These are phyloP conservation scores for Cetraspora pellucida DNA, from an alignment of 192 early-diverging fungal genomes.

Conservation along the genomic window DNA sequence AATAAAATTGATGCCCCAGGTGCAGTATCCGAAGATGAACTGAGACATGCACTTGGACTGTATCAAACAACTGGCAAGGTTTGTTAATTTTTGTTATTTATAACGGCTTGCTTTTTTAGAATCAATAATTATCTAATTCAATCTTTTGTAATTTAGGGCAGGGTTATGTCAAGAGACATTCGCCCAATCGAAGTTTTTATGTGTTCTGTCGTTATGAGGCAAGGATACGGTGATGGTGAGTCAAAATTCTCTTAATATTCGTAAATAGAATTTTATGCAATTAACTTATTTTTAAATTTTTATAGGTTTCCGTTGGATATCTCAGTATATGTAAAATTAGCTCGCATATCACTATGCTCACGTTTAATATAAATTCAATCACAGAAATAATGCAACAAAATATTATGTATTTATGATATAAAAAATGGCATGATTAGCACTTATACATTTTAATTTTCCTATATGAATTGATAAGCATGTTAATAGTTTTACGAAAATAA, in stretches of 20 bases:
- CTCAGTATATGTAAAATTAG: slow-evolving; percentile 74
- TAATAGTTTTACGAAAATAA: too few species aligned
- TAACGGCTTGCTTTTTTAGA: background rate
- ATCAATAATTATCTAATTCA: background rate
- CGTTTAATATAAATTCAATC: too few species aligned
- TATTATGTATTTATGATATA: too few species aligned
- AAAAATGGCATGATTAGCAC: too few species aligned
- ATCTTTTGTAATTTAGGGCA: slow-evolving; percentile 61
- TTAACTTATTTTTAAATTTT: background rate
- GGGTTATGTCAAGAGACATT: slow-evolving; percentile 88
- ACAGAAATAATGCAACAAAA: too few species aligned
- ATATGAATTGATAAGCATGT: too few species aligned
- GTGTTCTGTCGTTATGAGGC: slow-evolving; percentile 98
- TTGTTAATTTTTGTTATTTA: slow-evolving; percentile 1
- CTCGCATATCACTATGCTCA: too few species aligned
- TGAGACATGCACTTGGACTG: slow-evolving; percentile 84
- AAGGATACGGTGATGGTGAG: slow-evolving; percentile 97
- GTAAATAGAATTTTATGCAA: slow-evolving; percentile 3
- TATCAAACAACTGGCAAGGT: slow-evolving; percentile 97
- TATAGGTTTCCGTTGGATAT: slow-evolving; percentile 81
- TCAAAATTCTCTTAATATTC: slow-evolving; percentile 18
- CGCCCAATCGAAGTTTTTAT: slow-evolving; percentile 99
- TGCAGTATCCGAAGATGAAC: slow-evolving; percentile 92
- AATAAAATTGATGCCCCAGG: slow-evolving; percentile 98
- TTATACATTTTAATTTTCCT: too few species aligned